Evolutionary conservation across 108 stramenopile genomes (phyloP), one percentile per base, ranked within the genome.

Genomic region (Nitzschia sp.): DNA sequence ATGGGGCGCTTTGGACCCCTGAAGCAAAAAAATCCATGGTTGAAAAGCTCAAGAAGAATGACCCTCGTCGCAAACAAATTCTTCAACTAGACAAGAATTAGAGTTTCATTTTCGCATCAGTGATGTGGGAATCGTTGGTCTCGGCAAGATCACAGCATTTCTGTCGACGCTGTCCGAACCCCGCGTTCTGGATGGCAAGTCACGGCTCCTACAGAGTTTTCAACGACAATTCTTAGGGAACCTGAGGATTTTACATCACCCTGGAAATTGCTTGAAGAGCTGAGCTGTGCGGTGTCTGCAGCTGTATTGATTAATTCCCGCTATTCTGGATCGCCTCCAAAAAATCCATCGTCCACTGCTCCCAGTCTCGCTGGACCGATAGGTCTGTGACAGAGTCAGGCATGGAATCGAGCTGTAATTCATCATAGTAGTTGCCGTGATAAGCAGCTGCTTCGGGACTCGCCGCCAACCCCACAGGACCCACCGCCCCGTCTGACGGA

Each of bases 291-390:
- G n/a, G n/a, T n/a, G n/a, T n/a, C n/a, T n/a, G n/a, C n/a, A n/a
- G n/a, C n/a, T n/a, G n/a, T n/a, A n/a, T n/a, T n/a, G n/a, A n/a
- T n/a, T n/a, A n/a, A n/a, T n/a, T n/a, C n/a, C n/a, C n/a, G n/a
- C n/a, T n/a, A n/a, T n/a, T n/a, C n/a, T n/a, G n/a, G n/a, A n/a
- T n/a, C n/a, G n/a, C n/a, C n/a, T n/a, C 34, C 21, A 67, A 30
- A 34, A 67, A 67, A 25, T 67, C 66, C 11, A 18, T 34, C 9
- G 66, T 67, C 66, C 66, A 67, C 26, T 67, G 54, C 54, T 33
- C 66, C 66, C 66, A 67, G 24, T 67, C 66, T 4, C 18, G 21
- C 23, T 23, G 66, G 21, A 67, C 34, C 2, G 29, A 6, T 15
- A 21, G 23, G 35, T 62, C 34, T 32, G 30, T 54, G 3, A 55